Evolutionary conservation across 176 grass and related monocot genomes (phyloP).

Genomic region (Avena atlantica): DNA sequence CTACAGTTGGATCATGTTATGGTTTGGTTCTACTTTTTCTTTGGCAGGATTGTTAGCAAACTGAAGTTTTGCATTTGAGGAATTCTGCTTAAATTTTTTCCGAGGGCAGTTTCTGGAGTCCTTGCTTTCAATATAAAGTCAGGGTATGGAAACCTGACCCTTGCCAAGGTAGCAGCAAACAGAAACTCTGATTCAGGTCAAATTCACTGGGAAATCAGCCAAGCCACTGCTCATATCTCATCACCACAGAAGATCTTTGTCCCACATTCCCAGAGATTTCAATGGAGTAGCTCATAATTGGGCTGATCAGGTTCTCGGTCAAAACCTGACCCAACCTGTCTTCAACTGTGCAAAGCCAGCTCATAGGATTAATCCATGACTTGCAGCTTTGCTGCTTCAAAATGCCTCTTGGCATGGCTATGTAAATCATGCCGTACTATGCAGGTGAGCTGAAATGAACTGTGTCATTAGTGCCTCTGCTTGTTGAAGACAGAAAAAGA

Average conservation of each 20-base stretch:
- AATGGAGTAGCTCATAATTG: no score
- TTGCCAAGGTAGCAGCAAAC: no score
- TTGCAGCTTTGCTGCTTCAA: neutral
- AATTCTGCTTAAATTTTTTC: neutral
- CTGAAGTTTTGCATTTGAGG: neutral
- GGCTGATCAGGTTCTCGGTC: neutral
- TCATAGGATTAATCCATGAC: neutral
- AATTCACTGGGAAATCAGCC: no score
- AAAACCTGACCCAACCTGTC: neutral
- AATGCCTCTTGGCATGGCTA: neutral
- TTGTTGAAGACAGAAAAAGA: neutral
- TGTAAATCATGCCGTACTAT: neutral
- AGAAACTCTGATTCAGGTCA: no score
- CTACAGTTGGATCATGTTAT: neutral
- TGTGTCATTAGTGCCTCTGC: neutral
- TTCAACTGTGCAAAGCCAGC: no score
- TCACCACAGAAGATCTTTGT: no score
- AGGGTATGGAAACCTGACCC: no score
- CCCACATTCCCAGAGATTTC: no score
- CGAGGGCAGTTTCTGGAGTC: neutral
- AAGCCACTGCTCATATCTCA: no score
- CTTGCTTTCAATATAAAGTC: neutral
- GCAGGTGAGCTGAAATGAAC: neutral
- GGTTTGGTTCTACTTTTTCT: neutral
- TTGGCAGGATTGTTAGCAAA: neutral